Evolutionary conservation across 2,329 filamentous ascomycete species (phyloP).

Genomic region (Xylaria sp.): DNA sequence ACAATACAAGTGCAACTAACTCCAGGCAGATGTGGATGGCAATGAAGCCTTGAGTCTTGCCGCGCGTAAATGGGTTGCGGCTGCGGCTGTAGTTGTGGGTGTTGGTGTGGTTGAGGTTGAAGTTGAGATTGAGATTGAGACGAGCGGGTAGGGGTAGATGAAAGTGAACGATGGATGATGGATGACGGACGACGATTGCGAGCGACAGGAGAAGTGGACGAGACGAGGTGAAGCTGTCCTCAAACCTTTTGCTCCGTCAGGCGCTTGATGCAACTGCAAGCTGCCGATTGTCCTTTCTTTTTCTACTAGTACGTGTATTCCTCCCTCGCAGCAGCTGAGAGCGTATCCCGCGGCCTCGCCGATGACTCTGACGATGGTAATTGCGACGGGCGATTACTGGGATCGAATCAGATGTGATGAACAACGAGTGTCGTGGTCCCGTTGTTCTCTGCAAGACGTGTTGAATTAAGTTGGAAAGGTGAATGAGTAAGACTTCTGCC

Average conservation of each 20-base stretch:
- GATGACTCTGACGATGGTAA: slow-evolving; percentile 19
- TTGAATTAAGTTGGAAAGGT: slow-evolving; percentile 35
- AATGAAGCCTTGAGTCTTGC: slow-evolving; percentile 28
- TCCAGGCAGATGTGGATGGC: slow-evolving; percentile 7
- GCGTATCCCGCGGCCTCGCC: slow-evolving; percentile 9
- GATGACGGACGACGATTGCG: slow-evolving; percentile 39
- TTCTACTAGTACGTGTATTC: slow-evolving; percentile 19
- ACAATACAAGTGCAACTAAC: slow-evolving; percentile 2
- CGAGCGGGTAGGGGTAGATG: slow-evolving; percentile 42
- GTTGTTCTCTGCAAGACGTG: slow-evolving; percentile 25
- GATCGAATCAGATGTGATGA: neutral
- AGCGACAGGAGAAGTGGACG: slow-evolving; percentile 47
- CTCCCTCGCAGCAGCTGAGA: slow-evolving; percentile 23
- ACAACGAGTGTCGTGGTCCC: slow-evolving; percentile 8
- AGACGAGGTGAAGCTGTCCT: slow-evolving; percentile 49
- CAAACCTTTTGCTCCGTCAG: slow-evolving; percentile 54
- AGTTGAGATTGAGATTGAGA: neutral
- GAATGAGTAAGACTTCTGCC: slow-evolving; percentile 27
- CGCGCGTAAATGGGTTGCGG: slow-evolving; percentile 7
- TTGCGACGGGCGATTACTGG: slow-evolving; percentile 22
- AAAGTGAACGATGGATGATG: slow-evolving; percentile 41
- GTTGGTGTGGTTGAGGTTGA: neutral
- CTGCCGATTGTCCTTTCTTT: slow-evolving; percentile 41
- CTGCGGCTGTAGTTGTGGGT: slow-evolving; percentile 42
- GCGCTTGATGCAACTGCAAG: slow-evolving; percentile 41